Base-by-base conservation (phyloP, 192 early-diverging fungal species). In the Podila epigama region DNA sequence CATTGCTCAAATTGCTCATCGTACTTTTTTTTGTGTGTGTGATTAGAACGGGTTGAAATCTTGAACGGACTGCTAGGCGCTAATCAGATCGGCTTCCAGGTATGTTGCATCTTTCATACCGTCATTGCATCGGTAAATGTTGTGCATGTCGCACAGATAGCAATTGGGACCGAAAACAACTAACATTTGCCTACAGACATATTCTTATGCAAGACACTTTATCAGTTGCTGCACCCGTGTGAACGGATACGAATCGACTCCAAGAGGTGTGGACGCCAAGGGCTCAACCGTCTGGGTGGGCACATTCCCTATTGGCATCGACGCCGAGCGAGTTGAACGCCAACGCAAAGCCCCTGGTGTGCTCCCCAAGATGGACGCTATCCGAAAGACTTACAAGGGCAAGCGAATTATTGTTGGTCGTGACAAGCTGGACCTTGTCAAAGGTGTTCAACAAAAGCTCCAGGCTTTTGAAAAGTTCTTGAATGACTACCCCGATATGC, bases 251-350 rank as follows among this genome's bases (percentile, higher is more conserved):
- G 96, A 99, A 70, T 95, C 94, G 0, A 91, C 96, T 10, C 97
- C 96, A 3, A 93, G 95, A 22, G 94, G 94, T 29, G 93, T 98
- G n/a, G 92, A 97, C 71, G 91, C 89, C 58, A 85, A 89, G 52
- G 93, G 94, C 18, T 87, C 84, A 31, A 82, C 88, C n/a, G 94
- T 97, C 15, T 68, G 87, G 39, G 88, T 98, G 5, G 93, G 92
- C 35, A 96, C 95, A 27, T 97, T 97, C 71, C 97, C 97, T 1
- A 97, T 99, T 50, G 97, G 97, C 28, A 98, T 99, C 67, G 95
- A 99, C 75, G 87, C 92, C 10, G 83, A 93, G 22, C 69, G 87
- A 4, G 87, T 95, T 2, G 85, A 92, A 57, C 41, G 70, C 16
- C 82, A 86, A 48, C 87, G 92, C 58, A 87, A 89, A 20, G 66